Percentiles rank a stretch among this genome's conserved stretches.
Conservation (phyloP, 108 stramenopile species). For the Cyclotella sp. region DNA sequence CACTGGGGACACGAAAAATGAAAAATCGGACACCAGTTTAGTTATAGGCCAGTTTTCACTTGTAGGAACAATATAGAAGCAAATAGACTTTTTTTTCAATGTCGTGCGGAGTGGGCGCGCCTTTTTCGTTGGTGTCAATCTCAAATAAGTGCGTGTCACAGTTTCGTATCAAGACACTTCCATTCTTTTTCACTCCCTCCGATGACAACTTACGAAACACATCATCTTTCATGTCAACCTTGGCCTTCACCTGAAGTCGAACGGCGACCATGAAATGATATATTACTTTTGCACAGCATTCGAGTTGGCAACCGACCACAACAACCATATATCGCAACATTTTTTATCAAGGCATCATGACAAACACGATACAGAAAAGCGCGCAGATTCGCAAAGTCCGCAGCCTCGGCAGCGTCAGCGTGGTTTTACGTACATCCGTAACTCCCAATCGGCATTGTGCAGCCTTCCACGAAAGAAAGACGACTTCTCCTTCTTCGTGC, state of each 20-base stretch:
- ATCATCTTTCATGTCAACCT: too few relatives aligned
- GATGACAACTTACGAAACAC: too few relatives aligned
- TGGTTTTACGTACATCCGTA: background rate
- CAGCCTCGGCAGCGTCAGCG: constrained; percentile 4
- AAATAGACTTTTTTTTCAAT: too few relatives aligned
- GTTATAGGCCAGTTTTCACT: too few relatives aligned
- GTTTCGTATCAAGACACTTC: background rate
- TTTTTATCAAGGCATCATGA: too few relatives aligned
- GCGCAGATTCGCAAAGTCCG: constrained; percentile 8
- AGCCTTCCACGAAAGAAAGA: background rate
- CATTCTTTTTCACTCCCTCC: background rate
- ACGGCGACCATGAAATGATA: too few relatives aligned
- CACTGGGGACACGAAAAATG: too few relatives aligned
- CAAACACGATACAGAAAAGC: background rate
- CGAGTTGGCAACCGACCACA: background rate
- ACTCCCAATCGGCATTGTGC: background rate
- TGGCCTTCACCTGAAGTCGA: too few relatives aligned
- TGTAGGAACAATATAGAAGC: too few relatives aligned
- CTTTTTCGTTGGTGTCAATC: background rate
- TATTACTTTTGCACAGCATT: background rate
- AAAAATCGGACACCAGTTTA: too few relatives aligned
- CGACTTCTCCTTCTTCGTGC: background rate
- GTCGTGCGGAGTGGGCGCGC: background rate
- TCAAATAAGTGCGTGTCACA: background rate
- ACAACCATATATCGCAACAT: background rate